Conservation (phyloP, 73 alveolate species). For the Effrenium voratum region DNA sequence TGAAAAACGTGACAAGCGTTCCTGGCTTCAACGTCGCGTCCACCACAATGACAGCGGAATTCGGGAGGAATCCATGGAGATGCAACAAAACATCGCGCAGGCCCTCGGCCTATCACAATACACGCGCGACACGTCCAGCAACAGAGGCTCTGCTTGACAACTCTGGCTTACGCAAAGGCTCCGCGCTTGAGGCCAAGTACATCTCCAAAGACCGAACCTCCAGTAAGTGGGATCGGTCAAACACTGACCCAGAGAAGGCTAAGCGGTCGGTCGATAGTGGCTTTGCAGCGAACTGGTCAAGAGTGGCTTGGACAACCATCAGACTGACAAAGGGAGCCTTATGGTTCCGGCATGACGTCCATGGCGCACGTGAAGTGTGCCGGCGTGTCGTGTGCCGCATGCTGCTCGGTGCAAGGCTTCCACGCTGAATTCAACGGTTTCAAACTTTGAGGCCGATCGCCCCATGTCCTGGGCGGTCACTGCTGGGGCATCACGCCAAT, state of each 20-base stretch:
- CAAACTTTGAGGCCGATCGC: not conserved
- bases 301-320: no score
- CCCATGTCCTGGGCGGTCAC: not conserved
- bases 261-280: not conserved
- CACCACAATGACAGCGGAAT: not conserved
- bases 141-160: not conserved
- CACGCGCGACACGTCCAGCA: no score
- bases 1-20: not conserved
- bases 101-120: not conserved
- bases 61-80: not conserved
- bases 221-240: not conserved
- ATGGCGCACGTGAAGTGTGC: no score
- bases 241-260: not conserved
- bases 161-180: not conserved
- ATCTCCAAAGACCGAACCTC: not conserved
- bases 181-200: not conserved
- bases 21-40: not conserved
- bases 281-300: not conserved
- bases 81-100: not conserved
- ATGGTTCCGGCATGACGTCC: no score
- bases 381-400: no score
- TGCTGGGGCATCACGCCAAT: not conserved
- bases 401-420: not conserved
- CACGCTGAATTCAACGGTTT: not conserved
- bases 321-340: no score